Evolutionary conservation across 441 rosid genomes (phyloP), one percentile per base, ranked within the genome.

Genomic region (Pelargonium myrrhifolium): DNA sequence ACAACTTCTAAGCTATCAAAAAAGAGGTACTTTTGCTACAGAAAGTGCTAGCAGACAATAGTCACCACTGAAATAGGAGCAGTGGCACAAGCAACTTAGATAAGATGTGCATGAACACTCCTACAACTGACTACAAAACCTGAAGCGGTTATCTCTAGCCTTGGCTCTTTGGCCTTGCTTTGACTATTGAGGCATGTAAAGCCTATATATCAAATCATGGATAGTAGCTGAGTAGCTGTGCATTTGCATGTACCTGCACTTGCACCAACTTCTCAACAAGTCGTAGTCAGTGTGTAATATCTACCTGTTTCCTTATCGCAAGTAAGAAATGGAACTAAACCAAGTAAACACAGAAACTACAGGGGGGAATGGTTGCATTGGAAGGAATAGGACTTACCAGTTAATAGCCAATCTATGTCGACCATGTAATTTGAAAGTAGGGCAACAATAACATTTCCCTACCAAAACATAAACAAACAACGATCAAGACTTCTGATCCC

Each of bases 341-440:
- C 8, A 56, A 64, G 31, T 31, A 9, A 64, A 62, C 24, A 18
- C 17, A 35, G 18, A 39, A 8, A 15, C 42, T n/a, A 40, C 26
- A 14, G 39, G 35, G 39, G 37, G 22, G 9, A 12, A 43, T 43
- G 15, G 14, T 40, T 22, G 18, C 39, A 12, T 2, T 62, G 3
- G 40, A 49, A 47, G 10, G 1, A 66, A 51, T 24, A 42, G 17
- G 62, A 77, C 84, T 83, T 64, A 87, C 94, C 87, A 43, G 93
- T 82, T 66, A 83, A 31, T 77, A 93, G 77, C 99, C 99, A 93
- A 74, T 89, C 92, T 22, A 91, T 39, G 72, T 93, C 96, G 65
- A 88, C 97, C 97, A 93, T 91, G 77, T 88, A 93, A 79, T 93
- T 93, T 26, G 97, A 91, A 21, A 91, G 80, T 62, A 91, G 68